phyloP scores from a whole-genome alignment of 768 basidiomycete genomes.

The Lactarius evosmus region DNA sequence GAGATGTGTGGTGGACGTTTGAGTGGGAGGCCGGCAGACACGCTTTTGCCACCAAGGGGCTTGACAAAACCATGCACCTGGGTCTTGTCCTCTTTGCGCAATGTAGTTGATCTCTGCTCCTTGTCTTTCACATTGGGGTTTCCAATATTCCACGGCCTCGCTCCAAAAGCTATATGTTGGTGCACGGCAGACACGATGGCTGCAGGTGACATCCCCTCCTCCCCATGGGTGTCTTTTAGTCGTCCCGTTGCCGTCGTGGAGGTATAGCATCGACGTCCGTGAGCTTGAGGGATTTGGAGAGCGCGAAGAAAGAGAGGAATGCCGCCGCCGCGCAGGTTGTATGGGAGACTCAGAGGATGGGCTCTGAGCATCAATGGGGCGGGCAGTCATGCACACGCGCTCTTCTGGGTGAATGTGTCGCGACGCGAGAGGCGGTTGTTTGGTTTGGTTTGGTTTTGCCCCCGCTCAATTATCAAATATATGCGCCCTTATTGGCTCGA shows the following conservation, averaged over 20 bases:
- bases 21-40: slow-evolving; percentile 17
- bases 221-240: neutral
- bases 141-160: slow-evolving; percentile 9
- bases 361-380: slow-evolving; percentile 78
- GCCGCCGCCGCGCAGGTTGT: slow-evolving; percentile 39
- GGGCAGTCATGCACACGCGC: slow-evolving; percentile 79
- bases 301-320: slow-evolving; percentile 17
- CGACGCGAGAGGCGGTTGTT: too few relatives aligned
- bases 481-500: neutral
- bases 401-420: too few relatives aligned
- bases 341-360: slow-evolving; percentile 70
- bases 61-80: slow-evolving; percentile 11
- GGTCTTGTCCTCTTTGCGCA: neutral
- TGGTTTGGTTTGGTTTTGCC: too few relatives aligned
- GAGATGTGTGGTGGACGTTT: slow-evolving; percentile 10
- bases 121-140: neutral
- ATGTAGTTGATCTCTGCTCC: neutral
- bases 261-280: slow-evolving; percentile 1
- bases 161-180: slow-evolving; percentile 20
- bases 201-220: slow-evolving; percentile 10
- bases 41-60: slow-evolving; percentile 14
- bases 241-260: neutral
- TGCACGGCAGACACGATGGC: slow-evolving; percentile 16
- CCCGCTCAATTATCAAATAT: too few relatives aligned
- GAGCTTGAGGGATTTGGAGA: slow-evolving; percentile 1